Evolutionary conservation across 495 filamentous ascomycete species (phyloP).

Genomic region (Neurospora sp.): DNA sequence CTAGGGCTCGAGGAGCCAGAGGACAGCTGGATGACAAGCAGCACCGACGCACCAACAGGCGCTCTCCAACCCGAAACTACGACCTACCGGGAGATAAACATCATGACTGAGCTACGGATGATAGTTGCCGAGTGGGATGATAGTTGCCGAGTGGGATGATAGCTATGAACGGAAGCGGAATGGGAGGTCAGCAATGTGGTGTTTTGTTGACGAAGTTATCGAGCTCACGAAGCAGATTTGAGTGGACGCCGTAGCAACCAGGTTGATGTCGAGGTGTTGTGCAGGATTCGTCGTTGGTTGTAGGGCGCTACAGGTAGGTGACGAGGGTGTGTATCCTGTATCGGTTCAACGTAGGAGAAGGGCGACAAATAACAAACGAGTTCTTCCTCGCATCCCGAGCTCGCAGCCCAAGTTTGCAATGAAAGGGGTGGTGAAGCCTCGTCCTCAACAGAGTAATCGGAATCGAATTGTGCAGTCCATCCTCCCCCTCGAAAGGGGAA

Average conservation of each 20-base stretch:
- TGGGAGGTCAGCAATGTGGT: not conserved
- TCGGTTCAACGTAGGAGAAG: not conserved
- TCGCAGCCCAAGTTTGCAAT: not conserved
- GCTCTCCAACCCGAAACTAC: not conserved
- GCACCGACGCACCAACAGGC: not conserved
- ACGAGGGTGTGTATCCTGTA: not conserved
- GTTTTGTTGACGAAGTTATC: not conserved
- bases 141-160: not conserved
- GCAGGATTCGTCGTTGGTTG: not conserved
- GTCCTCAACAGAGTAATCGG: conserved; percentile 89
- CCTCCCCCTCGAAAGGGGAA: conserved; percentile 17
- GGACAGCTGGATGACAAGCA: not conserved
- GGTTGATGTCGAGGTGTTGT: not conserved
- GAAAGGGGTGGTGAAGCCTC: conserved; percentile 49
- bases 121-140: not conserved
- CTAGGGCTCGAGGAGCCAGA: no score
- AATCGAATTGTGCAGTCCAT: conserved; percentile 86
- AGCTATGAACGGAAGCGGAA: not conserved
- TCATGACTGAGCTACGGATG: not conserved
- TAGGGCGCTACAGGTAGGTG: not conserved
- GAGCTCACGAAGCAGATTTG: not conserved
- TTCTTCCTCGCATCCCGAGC: not conserved
- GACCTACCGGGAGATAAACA: not conserved
- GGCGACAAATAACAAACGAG: not conserved
- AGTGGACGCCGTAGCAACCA: not conserved